phyloP scores from a whole-genome alignment of 176 grass and related monocot genomes.

The Aegilops tauschii region DNA sequence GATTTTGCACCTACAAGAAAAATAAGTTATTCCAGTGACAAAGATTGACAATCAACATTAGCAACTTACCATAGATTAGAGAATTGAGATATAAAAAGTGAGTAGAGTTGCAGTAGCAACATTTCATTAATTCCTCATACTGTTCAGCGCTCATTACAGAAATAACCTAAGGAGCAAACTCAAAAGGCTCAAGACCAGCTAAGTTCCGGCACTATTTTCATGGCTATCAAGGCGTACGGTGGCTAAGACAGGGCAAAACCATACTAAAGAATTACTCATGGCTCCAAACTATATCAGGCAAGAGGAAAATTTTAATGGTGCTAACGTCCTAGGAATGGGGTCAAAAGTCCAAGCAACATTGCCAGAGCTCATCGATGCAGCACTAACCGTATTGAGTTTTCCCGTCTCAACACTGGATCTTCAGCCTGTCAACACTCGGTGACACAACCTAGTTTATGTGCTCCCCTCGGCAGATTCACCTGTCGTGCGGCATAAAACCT shows the following conservation, averaged over 20 bases:
- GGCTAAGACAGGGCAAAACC: not conserved
- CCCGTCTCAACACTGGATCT: not conserved
- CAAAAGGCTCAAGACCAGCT: not conserved
- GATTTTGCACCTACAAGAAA: constrained; percentile 68
- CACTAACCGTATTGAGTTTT: not conserved
- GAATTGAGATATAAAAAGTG: not conserved
- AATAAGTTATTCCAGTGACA: not conserved
- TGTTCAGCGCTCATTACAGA: not conserved
- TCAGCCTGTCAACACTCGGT: not conserved
- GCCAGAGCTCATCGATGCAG: not conserved
- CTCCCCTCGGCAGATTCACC: not conserved
- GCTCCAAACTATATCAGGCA: not conserved
- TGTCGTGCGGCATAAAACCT: not conserved
- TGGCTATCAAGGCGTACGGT: not conserved
- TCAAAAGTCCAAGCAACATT: not conserved
- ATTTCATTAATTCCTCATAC: not conserved
- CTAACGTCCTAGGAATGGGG: not conserved
- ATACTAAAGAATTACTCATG: not conserved
- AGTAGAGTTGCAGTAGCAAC: not conserved
- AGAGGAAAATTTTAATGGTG: not conserved
- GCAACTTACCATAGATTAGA: not conserved
- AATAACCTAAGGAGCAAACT: not conserved
- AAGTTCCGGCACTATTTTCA: not conserved
- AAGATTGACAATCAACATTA: not conserved
- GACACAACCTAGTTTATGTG: not conserved